Conservation (phyloP, 78 protist species). For the Cavenderia fasciculata region DNA sequence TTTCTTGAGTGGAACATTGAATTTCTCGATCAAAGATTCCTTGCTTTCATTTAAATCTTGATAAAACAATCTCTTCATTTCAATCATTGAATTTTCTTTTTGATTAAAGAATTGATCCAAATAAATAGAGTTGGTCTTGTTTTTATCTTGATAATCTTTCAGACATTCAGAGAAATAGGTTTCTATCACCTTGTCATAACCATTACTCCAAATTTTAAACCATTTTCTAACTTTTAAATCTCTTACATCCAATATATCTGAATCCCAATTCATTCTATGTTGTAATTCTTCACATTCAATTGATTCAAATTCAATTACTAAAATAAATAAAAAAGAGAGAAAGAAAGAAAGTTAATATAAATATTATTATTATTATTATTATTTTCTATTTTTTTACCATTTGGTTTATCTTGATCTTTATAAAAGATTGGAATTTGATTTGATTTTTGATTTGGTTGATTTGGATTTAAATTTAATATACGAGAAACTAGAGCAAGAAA, state of each 20-base stretch:
- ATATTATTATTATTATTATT: no score
- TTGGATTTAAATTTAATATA: no score
- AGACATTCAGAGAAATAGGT: background rate
- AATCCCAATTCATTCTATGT: background rate
- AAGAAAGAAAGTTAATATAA: no score
- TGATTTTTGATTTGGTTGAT: no score
- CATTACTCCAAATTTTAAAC: background rate
- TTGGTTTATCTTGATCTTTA: no score
- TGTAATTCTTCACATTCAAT: no score
- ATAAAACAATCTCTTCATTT: background rate
- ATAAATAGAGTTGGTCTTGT: background rate
- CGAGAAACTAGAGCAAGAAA: no score
- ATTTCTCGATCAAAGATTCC: background rate
- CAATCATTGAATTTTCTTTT: background rate
- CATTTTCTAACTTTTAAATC: background rate
- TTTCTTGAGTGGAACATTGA: background rate
- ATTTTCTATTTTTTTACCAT: no score
- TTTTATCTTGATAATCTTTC: no score
- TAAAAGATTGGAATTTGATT: no score
- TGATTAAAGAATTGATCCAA: background rate
- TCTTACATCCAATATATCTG: background rate
- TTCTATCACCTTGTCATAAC: background rate
- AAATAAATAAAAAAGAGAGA: no score
- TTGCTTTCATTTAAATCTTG: background rate
- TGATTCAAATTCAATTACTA: no score